Evolutionary conservation across 768 basidiomycete species (phyloP), one percentile per base, ranked within the genome.

Genomic region (Tubosaeta sp.): DNA sequence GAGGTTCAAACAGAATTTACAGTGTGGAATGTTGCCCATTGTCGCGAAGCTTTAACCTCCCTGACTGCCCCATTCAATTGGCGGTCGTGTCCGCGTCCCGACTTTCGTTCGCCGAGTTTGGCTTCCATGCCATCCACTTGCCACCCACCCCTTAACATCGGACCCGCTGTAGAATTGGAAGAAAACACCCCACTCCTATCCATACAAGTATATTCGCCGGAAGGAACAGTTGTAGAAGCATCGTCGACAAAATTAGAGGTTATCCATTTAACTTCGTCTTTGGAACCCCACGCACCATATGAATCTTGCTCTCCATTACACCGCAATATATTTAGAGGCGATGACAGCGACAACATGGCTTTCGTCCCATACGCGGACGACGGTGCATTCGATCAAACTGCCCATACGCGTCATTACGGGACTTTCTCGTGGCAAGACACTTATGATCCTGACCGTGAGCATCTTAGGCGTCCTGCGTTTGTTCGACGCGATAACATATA

Each of bases 321-420:
- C 11, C 72, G 74, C 43, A 83, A 72, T 43, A 68, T 82, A 14
- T 72, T 75, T 42, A 69, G 72, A 16, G 84, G 81, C 4, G 85
- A 87, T 53, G 86, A 87, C 52, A 68, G 79, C 6, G 71, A 74
- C 53, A 64, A 69, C 19, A 76, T 86, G 73, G 72, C 74, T 3
- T 88, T 86, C 62, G 65, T 86, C 6, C 85, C 85, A 2, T 80
- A 80, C 48, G 72, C 78, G 0, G 85, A 88, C 58, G 85, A 88
- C 41, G 73, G 75, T 3, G 59, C 43, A 0, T 89, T 88, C 56
- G 57, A 80, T 46, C 67, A 64, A 32, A 29, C 42, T 3, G 59
- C 46, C 14, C 78, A 85, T 56, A 59, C 67, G 3, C 48, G 59
- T 13, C 71, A 77, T 5, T 78, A 85, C 62, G 62, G 59, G 9